phyloP scores from a whole-genome alignment of 2,329 filamentous ascomycete genomes.

The Venturia aucupariae region DNA sequence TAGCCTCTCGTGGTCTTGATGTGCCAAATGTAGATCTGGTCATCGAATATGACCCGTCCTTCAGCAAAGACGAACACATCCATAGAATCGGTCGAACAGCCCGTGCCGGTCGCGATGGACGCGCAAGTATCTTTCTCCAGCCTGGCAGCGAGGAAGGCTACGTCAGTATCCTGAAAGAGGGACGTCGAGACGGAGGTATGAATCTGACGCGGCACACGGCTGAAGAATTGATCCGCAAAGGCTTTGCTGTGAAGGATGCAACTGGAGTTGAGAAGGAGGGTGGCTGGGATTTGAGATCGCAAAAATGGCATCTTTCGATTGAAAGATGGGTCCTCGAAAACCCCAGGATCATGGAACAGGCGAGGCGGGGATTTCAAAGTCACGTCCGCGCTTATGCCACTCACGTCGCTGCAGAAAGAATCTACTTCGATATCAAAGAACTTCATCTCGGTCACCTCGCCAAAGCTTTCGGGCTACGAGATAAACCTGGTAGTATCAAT shows the following conservation, averaged over 20 bases:
- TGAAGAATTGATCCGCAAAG: slow-evolving; percentile 59
- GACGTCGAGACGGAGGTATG: slow-evolving; percentile 54
- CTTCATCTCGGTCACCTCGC: slow-evolving; percentile 88
- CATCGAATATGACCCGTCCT: slow-evolving; percentile 92
- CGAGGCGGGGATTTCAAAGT: slow-evolving; percentile 77
- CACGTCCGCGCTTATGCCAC: slow-evolving; percentile 94
- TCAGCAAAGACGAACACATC: slow-evolving; percentile 85
- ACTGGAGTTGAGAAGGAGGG: slow-evolving; percentile 22
- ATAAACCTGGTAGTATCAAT: slow-evolving; percentile 73
- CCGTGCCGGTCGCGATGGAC: slow-evolving; percentile 78
- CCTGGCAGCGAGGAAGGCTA: slow-evolving; percentile 92
- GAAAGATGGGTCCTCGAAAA: slow-evolving; percentile 58
- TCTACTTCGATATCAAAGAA: slow-evolving; percentile 83
- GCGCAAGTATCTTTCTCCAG: slow-evolving; percentile 80
- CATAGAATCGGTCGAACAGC: slow-evolving; percentile 93
- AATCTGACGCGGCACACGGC: slow-evolving; percentile 53
- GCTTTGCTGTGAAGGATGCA: slow-evolving; percentile 39
- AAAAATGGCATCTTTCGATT: slow-evolving; percentile 56
- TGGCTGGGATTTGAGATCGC: slow-evolving; percentile 56
- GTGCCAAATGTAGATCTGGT: slow-evolving; percentile 91
- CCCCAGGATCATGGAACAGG: slow-evolving; percentile 65
- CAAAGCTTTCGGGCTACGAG: slow-evolving; percentile 84
- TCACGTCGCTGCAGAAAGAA: slow-evolving; percentile 74
- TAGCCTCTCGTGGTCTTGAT: slow-evolving; percentile 90
- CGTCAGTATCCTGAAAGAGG: slow-evolving; percentile 64